Conservation (phyloP, 257 asterid genomes). For the Dorcoceras hygrometricum region DNA sequence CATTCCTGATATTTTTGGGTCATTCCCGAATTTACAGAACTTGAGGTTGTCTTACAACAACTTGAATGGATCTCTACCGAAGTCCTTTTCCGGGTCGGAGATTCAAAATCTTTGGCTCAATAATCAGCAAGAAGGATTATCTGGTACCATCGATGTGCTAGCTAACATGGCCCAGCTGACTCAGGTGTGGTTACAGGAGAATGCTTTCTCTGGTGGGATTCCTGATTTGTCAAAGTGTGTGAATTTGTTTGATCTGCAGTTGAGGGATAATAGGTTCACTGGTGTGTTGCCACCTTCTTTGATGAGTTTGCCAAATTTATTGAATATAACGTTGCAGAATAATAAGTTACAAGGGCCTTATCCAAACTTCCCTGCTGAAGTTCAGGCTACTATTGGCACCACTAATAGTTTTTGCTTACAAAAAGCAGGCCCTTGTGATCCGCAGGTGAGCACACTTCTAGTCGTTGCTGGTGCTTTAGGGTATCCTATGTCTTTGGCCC, state of each 20-base stretch:
- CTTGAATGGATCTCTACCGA: slow-evolving; percentile 65
- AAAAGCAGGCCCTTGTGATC: slow-evolving; percentile 77
- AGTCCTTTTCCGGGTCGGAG: slow-evolving; percentile 59
- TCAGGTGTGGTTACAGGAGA: slow-evolving; percentile 86
- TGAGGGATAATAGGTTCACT: slow-evolving; percentile 76
- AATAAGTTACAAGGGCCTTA: slow-evolving; percentile 76
- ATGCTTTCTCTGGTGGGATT: slow-evolving; percentile 66
- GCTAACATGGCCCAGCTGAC: slow-evolving; percentile 55
- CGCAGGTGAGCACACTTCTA: slow-evolving; percentile 70
- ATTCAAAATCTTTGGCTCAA: slow-evolving; percentile 75
- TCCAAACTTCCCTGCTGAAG: slow-evolving; percentile 44
- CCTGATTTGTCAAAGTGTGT: slow-evolving; percentile 78
- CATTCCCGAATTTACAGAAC: slow-evolving; percentile 56
- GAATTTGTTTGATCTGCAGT: slow-evolving; percentile 64
- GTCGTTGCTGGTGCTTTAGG: slow-evolving; percentile 73
- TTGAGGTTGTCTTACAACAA: slow-evolving; percentile 71
- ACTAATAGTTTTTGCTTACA: slow-evolving; percentile 65
- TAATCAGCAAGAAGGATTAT: slow-evolving; percentile 64
- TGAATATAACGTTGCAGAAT: slow-evolving; percentile 59
- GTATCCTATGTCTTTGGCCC: slow-evolving; percentile 68
- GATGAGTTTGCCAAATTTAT: slow-evolving; percentile 44
- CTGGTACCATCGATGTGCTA: slow-evolving; percentile 63
- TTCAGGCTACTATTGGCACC: slow-evolving; percentile 26
- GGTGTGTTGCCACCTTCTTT: slow-evolving; percentile 68
- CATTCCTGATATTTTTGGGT: slow-evolving; percentile 65